Evolutionary conservation across 495 filamentous ascomycete species (phyloP).

Genomic region (Daldinia loculata): DNA sequence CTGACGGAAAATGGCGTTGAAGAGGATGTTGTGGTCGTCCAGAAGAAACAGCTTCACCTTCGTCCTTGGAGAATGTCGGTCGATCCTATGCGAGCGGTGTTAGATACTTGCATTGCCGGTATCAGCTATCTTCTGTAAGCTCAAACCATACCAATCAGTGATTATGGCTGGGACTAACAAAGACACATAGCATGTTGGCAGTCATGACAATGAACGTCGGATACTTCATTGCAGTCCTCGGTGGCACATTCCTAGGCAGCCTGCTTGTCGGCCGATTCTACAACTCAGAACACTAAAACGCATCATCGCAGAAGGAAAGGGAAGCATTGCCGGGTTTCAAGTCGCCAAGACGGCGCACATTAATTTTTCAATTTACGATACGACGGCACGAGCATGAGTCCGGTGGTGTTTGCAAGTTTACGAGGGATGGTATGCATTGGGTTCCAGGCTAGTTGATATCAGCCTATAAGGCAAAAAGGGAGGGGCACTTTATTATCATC

Average conservation of each 20-base stretch:
- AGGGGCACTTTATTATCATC: slow-evolving; percentile 22
- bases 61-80: slow-evolving; percentile 81
- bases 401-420: slow-evolving; percentile 15
- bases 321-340: slow-evolving; percentile 24
- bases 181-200: slow-evolving; percentile 82
- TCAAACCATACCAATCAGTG: slow-evolving; percentile 31
- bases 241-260: slow-evolving; percentile 84
- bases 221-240: slow-evolving; percentile 90
- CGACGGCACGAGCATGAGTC: slow-evolving; percentile 11
- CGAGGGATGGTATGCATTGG: slow-evolving; percentile 17
- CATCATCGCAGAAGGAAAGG: slow-evolving; percentile 10
- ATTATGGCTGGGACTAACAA: slow-evolving; percentile 22
- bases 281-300: slow-evolving; percentile 31
- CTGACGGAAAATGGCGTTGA: slow-evolving; percentile 75
- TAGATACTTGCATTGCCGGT: slow-evolving; percentile 74
- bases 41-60: slow-evolving; percentile 55
- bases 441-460: slow-evolving; percentile 41
- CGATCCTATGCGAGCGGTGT: slow-evolving; percentile 74
- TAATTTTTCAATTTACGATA: slow-evolving; percentile 30
- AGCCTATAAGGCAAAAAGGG: slow-evolving; percentile 32
- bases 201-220: slow-evolving; percentile 98
- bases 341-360: slow-evolving; percentile 35
- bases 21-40: slow-evolving; percentile 76
- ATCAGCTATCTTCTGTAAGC: slow-evolving; percentile 89
- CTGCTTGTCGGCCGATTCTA: slow-evolving; percentile 77